Evolutionary conservation across 768 basidiomycete species (phyloP).

Genomic region (Tephrocybe sp.): DNA sequence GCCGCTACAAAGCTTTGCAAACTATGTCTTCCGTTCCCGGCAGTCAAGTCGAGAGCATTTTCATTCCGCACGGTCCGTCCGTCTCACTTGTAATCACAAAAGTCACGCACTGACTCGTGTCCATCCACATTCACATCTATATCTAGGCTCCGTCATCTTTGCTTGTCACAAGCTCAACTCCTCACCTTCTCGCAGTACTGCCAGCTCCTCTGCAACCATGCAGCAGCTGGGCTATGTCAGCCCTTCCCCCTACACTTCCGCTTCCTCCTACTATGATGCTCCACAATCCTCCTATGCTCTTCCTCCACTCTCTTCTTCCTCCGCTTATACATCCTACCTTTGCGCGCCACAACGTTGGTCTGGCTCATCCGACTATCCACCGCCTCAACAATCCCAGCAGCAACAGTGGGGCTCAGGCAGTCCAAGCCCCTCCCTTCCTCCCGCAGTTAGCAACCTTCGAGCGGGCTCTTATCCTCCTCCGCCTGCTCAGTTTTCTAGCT

Average conservation of each 20-base stretch:
- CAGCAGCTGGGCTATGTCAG: constrained; percentile 42
- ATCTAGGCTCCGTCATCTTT: constrained; percentile 63
- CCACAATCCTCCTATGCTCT: constrained; percentile 33
- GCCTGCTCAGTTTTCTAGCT: constrained; percentile 37
- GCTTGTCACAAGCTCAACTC: constrained; percentile 67
- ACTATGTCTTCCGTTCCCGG: constrained; percentile 54
- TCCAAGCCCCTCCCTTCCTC: constrained; percentile 27
- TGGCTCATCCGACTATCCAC: constrained; percentile 21
- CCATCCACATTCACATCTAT: not conserved
- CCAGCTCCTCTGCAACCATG: constrained; percentile 38
- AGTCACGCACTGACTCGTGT: constrained; percentile 11
- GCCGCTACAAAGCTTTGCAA: constrained; percentile 76
- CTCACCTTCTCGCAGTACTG: constrained; percentile 37
- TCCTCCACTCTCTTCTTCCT: constrained; percentile 33
- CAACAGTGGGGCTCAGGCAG: constrained; percentile 27
- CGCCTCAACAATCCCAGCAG: constrained; percentile 1
- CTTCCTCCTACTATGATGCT: constrained; percentile 38
- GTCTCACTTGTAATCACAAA: constrained; percentile 18
- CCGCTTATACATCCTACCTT: constrained; percentile 32
- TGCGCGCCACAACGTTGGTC: constrained; percentile 44
- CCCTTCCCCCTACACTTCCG: constrained; percentile 17
- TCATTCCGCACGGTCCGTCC: constrained; percentile 81
- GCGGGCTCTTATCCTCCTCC: constrained; percentile 31
- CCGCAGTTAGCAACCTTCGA: constrained; percentile 28
- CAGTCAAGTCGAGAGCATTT: constrained; percentile 79